Evolutionary conservation across 2,329 filamentous ascomycete genomes (phyloP).

Genomic region (Cladosporium oxysporum): DNA sequence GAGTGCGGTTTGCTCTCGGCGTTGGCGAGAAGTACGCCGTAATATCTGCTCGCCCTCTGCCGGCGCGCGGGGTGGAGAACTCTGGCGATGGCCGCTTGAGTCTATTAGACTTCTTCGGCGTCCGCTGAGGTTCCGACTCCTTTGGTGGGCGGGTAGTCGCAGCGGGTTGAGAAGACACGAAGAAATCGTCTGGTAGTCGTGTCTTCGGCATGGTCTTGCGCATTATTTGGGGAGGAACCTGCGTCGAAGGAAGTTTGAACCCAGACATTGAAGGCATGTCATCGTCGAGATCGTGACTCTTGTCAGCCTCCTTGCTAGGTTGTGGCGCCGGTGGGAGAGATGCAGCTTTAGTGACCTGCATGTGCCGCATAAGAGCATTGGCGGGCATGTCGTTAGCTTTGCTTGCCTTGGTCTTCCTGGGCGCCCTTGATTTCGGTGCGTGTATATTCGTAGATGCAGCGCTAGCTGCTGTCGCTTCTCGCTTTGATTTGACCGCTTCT

Average conservation of each 20-base stretch:
- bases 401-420: constrained; percentile 22
- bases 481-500: constrained; percentile 30
- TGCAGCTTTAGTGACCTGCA: constrained; percentile 25
- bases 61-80: constrained; percentile 27
- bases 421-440: constrained; percentile 25
- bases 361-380: constrained; percentile 26
- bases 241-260: not conserved
- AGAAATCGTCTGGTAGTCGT: not conserved
- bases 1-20: constrained; percentile 21
- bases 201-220: not conserved
- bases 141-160: constrained; percentile 6
- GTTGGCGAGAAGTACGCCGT: constrained; percentile 32
- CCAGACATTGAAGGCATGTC: constrained; percentile 21
- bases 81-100: constrained; percentile 34
- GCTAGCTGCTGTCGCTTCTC: constrained; percentile 30
- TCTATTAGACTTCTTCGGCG: constrained; percentile 25
- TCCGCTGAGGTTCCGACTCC: constrained; percentile 20
- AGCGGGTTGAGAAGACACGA: not conserved
- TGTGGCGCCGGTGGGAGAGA: not conserved
- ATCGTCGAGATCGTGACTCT: not conserved
- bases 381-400: constrained; percentile 20
- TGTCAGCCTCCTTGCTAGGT: constrained; percentile 1
- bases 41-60: constrained; percentile 30
- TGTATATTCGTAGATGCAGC: constrained; percentile 21
- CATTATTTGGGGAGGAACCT: not conserved